A percentile compares a stretch with the other conserved stretches of the same genome.
phyloP scores from a whole-genome alignment of 352 stramenopile species.

The Globisporangium polare region DNA sequence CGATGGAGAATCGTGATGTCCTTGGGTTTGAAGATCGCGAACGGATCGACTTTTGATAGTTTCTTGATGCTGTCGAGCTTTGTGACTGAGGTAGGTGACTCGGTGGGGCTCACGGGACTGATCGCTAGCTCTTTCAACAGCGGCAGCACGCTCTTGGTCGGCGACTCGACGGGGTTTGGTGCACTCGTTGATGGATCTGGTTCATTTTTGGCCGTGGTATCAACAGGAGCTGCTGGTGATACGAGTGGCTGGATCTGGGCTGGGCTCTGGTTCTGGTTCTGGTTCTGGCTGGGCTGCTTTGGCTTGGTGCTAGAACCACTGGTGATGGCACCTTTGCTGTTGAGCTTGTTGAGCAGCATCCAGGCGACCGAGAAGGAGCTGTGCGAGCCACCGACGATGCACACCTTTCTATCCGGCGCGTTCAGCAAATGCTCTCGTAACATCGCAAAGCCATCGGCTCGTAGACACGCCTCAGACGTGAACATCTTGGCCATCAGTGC shows the following conservation, averaged over 20 bases:
- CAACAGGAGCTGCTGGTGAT: not conserved
- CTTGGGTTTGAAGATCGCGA: constrained; percentile 46
- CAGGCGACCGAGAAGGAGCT: constrained; percentile 83
- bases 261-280: not conserved
- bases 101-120: constrained; percentile 2
- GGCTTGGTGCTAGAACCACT: not conserved
- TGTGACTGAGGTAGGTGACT: constrained; percentile 6
- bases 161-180: constrained; percentile 3
- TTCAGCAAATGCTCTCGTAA: constrained; percentile 45
- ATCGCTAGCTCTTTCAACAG: constrained; percentile 12
- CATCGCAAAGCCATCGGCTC: constrained; percentile 50
- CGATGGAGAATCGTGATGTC: constrained; percentile 83
- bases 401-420: constrained; percentile 54
- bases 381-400: constrained; percentile 81
- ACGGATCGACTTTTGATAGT: constrained; percentile 7
- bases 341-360: constrained; percentile 69
- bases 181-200: not conserved
- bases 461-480: constrained; percentile 56
- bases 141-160: constrained; percentile 6
- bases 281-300: not conserved
- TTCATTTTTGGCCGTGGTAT: not conserved
- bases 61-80: constrained; percentile 19
- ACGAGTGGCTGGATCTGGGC: not conserved
- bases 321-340: constrained; percentile 6
- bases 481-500: constrained; percentile 57